These are phyloP conservation scores for Cicer yamashitae DNA, from an alignment of 306 rosid species.

Conservation along the genomic window DNA sequence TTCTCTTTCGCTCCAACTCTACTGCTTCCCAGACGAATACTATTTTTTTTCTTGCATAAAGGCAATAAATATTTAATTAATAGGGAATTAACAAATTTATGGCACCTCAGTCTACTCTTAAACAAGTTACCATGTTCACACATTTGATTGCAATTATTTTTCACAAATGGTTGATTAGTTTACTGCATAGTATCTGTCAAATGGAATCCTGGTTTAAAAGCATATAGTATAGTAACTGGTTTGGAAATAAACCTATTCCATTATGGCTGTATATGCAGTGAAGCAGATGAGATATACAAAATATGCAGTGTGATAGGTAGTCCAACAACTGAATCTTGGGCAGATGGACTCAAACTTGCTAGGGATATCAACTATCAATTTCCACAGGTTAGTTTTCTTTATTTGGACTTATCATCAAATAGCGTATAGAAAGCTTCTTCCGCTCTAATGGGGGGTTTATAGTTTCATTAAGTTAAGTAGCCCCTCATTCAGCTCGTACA, in stretches of 20 bases:
- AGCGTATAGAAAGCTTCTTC: neutral
- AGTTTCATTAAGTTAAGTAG: conserved; percentile 2
- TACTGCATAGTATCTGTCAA: conserved; percentile 1
- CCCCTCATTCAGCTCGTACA: neutral
- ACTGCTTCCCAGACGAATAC: neutral
- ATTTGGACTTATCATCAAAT: neutral
- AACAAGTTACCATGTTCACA: conserved; percentile 4
- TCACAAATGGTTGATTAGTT: conserved; percentile 3
- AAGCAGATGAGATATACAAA: conserved; percentile 89
- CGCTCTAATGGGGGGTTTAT: neutral
- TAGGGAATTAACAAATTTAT: conserved; percentile 19
- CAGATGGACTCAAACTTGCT: conserved; percentile 83
- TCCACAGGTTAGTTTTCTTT: conserved; percentile 68
- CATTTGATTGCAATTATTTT: conserved; percentile 21
- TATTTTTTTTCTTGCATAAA: neutral
- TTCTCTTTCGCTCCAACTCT: neutral
- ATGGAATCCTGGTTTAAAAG: conserved; percentile 9
- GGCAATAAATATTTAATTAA: conserved; percentile 1
- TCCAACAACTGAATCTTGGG: conserved; percentile 84
- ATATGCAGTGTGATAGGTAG: conserved; percentile 91
- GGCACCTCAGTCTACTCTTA: conserved; percentile 7
- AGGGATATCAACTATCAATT: conserved; percentile 86
- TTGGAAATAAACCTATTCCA: conserved; percentile 21
- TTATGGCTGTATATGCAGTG: conserved; percentile 61
- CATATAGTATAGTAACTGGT: conserved; percentile 15